phyloP scores from a whole-genome alignment of 2,329 filamentous ascomycete species.

The Malbranchea cinnamomea region DNA sequence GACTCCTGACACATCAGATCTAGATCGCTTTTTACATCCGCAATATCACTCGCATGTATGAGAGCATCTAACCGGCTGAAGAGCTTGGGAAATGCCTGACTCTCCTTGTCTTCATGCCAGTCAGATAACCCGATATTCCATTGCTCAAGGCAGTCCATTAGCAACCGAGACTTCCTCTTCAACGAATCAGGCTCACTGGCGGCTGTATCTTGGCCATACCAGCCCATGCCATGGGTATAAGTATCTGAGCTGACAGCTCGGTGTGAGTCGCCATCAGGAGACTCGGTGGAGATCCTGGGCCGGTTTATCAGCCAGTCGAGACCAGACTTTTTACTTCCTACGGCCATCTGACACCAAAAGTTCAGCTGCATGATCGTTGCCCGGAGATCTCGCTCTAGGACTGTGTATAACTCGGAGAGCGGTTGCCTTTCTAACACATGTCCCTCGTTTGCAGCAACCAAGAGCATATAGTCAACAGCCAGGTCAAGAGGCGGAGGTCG shows the following conservation, averaged over 20 bases:
- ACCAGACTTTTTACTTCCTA: conserved; percentile 77
- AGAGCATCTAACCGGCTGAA: conserved; percentile 16
- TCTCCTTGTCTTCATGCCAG: conserved; percentile 29
- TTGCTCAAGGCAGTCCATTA: conserved; percentile 50
- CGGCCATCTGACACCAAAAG: conserved; percentile 93
- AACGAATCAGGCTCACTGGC: conserved; percentile 23
- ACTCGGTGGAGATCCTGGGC: conserved; percentile 60
- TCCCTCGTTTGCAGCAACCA: conserved; percentile 77
- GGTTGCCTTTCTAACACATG: conserved; percentile 58
- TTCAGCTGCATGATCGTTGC: conserved; percentile 71
- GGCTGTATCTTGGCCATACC: conserved; percentile 49
- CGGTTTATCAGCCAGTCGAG: conserved; percentile 77
- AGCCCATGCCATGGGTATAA: conserved; percentile 63
- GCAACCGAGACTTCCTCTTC: conserved; percentile 45
- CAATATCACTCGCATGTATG: conserved; percentile 15
- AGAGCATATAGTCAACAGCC: conserved; percentile 64
- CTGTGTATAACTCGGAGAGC: conserved; percentile 54
- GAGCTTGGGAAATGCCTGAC: conserved; percentile 4
- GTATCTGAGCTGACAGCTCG: conserved; percentile 71
- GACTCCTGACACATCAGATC: conserved; percentile 20
- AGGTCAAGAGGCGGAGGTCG: conserved; percentile 48
- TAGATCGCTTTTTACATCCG: conserved; percentile 22
- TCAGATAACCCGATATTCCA: conserved; percentile 52
- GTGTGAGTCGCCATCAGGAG: conserved; percentile 50
- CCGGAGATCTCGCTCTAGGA: conserved; percentile 57